These are phyloP conservation scores for Camellia sinensis DNA, from an alignment of 148 eudicot genomes.

Conservation along the genomic window DNA sequence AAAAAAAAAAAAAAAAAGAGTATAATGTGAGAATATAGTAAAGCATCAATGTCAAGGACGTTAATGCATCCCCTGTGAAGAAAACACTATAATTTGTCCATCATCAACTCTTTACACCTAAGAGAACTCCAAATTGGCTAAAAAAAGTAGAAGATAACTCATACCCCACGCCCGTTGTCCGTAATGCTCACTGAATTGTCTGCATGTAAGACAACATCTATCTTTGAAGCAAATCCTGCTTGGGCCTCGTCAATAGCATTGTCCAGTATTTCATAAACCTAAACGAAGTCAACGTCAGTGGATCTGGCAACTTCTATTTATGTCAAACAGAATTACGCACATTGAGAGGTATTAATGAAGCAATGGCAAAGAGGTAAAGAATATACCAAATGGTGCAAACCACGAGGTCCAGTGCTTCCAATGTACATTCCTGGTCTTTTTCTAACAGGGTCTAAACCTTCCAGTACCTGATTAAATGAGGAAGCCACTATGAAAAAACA, in stretches of 20 bases:
- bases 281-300: constrained; percentile 18
- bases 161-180: constrained; percentile 99
- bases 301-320: neutral
- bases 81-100: neutral
- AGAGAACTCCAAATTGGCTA: neutral
- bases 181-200: constrained; percentile 87
- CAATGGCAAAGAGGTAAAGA: constrained; percentile 10
- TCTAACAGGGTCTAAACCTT: constrained; percentile 96
- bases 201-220: constrained; percentile 63
- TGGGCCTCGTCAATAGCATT: constrained; percentile 96
- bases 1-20: neutral
- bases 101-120: neutral
- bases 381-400: constrained; percentile 87
- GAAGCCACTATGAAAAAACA: neutral
- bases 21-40: neutral
- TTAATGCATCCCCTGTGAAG: neutral
- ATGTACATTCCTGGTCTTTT: constrained; percentile 99
- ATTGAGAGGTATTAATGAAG: neutral
- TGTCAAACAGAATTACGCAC: neutral
- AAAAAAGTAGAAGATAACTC: constrained; percentile 22
- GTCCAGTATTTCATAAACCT: constrained; percentile 96
- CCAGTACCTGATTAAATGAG: constrained; percentile 43
- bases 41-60: neutral
- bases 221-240: constrained; percentile 90
- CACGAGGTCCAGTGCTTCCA: constrained; percentile 98